Conservation (phyloP, 345 rosid genomes). For the Cardamine resedifolia region DNA sequence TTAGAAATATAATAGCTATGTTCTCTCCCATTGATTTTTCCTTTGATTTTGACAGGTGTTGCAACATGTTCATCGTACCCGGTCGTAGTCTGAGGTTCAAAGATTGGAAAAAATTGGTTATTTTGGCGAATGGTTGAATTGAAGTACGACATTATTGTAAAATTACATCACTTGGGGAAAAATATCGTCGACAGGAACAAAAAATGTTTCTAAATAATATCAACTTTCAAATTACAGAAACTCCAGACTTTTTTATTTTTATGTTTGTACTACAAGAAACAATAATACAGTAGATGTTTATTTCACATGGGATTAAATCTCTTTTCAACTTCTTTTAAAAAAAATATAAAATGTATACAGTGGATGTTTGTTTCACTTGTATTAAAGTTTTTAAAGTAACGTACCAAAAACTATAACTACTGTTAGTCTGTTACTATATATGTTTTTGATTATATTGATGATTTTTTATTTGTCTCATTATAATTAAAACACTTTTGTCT, state of each 20-base stretch:
- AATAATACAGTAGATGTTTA: not conserved
- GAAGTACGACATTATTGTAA: not conserved
- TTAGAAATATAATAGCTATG: not conserved
- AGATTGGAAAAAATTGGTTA: not conserved
- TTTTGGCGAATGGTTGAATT: constrained; percentile 2
- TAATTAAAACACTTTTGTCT: not conserved
- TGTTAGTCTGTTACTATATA: no score
- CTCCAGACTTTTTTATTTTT: not conserved
- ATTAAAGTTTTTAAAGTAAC: no score
- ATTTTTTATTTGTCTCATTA: not conserved
- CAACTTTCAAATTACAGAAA: not conserved
- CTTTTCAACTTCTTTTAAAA: not conserved
- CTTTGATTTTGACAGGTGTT: constrained; percentile 22
- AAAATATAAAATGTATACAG: no score
- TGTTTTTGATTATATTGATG: no score
- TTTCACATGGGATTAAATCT: not conserved
- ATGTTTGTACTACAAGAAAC: not conserved
- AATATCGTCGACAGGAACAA: not conserved
- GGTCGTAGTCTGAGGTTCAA: constrained; percentile 5
- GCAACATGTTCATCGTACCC: constrained; percentile 38
- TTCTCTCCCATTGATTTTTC: not conserved
- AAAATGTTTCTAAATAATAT: not conserved
- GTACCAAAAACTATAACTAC: no score
- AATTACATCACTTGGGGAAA: not conserved
- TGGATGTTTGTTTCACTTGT: no score